Evolutionary conservation across 257 asterid species (phyloP), one percentile per base, ranked within the genome.

Genomic region (Jacaranda copaia): DNA sequence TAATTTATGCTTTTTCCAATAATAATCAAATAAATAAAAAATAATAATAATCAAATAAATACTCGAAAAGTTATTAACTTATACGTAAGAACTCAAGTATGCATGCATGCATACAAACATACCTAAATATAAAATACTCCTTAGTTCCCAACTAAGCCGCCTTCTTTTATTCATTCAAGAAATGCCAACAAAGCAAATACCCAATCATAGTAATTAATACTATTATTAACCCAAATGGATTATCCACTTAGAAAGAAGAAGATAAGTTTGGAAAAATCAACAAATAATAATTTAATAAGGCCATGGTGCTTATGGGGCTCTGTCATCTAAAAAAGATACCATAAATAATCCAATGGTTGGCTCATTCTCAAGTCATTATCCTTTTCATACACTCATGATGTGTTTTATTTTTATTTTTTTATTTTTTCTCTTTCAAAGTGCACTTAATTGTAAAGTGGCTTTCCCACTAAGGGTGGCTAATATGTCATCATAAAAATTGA

Each of bases 401-500:
- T 67, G 35, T 57, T 40, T 65, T 53, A 7, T 71, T 38, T 67
- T 42, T 72, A 5, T n/a, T 65, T 42, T 46, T 78, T 66, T 60
- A 70, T 72, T 39, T 14, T 45, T 59, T 56, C 12, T 72, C 46
- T 56, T 82, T 62, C 61, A 39, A 46, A 81, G 74, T 85, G 86
- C 87, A 81, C 73, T 81, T 65, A 38, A 20, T 80, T 70, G 73
- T 51, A 85, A 90, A 84, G 94, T 86, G 77, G 89, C 59, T 76
- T 77, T 78, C 71, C 89, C 96, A 90, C 92, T 83, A 86, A 83
- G 86, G 56, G 87, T 83, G 96, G 90, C 84, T 70, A 76, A 77
- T 74, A 82, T 82, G 85, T 70, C 74, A 82, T 86, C 85, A 81
- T 77, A 73, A 53, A 69, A 53, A 69, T 63, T 72, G 63, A 13